Evolutionary conservation across 306 rosid genomes (phyloP).

Genomic region (Trifolium fragiferum): DNA sequence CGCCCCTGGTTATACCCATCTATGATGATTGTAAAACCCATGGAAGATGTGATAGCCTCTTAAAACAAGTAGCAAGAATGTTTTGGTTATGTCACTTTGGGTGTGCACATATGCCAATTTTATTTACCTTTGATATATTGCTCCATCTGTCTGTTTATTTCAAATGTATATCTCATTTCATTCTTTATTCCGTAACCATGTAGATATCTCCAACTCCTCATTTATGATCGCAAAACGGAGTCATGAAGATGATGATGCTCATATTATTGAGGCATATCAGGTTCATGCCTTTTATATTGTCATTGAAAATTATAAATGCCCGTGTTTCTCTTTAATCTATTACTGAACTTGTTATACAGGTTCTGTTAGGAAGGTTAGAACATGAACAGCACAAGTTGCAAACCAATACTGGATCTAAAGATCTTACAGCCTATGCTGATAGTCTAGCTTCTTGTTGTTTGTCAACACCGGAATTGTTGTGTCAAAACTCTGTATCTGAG

Average conservation of each 20-base stretch:
- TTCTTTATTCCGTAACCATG: slow-evolving; percentile 13
- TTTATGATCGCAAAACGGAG: slow-evolving; percentile 53
- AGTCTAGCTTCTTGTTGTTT: slow-evolving; percentile 61
- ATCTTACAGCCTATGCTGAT: slow-evolving; percentile 38
- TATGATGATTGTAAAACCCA: not conserved
- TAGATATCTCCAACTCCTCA: slow-evolving; percentile 73
- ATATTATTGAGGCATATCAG: slow-evolving; percentile 56
- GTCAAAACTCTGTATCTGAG: slow-evolving; percentile 53
- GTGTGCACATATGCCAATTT: not conserved
- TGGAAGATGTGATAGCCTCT: not conserved
- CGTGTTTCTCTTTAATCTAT: slow-evolving; percentile 6
- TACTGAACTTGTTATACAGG: slow-evolving; percentile 48
- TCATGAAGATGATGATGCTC: slow-evolving; percentile 51
- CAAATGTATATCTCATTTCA: not conserved
- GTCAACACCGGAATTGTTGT: slow-evolving; percentile 51
- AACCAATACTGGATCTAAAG: slow-evolving; percentile 44
- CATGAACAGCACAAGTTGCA: slow-evolving; percentile 51
- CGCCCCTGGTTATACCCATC: not conserved
- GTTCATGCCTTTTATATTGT: slow-evolving; percentile 45
- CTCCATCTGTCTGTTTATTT: not conserved
- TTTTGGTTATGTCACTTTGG: slow-evolving; percentile 6
- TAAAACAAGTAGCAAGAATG: not conserved
- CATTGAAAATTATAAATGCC: slow-evolving; percentile 10
- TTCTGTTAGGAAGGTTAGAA: slow-evolving; percentile 56
- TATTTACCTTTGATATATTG: slow-evolving; percentile 19